phyloP scores from a whole-genome alignment of 176 grass and related monocot genomes.

The Chloris gayana region DNA sequence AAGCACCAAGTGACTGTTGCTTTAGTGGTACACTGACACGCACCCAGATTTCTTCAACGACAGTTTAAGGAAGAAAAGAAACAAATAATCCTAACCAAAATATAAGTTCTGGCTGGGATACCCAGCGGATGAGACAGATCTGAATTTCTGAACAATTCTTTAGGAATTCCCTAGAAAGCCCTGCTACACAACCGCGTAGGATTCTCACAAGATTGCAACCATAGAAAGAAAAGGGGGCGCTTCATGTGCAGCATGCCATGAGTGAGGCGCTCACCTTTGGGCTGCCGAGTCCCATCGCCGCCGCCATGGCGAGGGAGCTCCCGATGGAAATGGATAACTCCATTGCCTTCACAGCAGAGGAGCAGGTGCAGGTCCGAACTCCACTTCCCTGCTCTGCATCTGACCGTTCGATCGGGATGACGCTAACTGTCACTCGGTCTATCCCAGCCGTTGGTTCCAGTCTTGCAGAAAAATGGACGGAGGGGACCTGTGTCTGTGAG shows the following conservation, averaged over 20 bases:
- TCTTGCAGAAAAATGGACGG: conserved; percentile 30
- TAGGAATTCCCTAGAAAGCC: background rate
- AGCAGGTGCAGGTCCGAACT: background rate
- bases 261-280: conserved; percentile 30
- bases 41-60: background rate
- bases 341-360: conserved; percentile 8
- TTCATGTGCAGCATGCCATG: background rate
- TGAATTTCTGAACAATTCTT: background rate
- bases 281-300: background rate
- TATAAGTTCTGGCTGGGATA: background rate
- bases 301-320: conserved; percentile 3
- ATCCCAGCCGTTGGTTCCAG: conserved; percentile 15
- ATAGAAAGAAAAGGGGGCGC: background rate
- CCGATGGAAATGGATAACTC: conserved; percentile 38
- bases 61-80: background rate
- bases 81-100: background rate
- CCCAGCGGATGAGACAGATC: background rate
- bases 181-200: background rate
- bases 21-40: background rate
- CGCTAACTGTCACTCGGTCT: background rate
- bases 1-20: background rate
- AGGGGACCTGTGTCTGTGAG: too few relatives aligned
- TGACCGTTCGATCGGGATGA: background rate
- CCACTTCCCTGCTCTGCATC: background rate
- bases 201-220: background rate